Evolutionary conservation across 139 green algal genomes (phyloP), one percentile per base, ranked within the genome.

Genomic region (Chlorella sp.): DNA sequence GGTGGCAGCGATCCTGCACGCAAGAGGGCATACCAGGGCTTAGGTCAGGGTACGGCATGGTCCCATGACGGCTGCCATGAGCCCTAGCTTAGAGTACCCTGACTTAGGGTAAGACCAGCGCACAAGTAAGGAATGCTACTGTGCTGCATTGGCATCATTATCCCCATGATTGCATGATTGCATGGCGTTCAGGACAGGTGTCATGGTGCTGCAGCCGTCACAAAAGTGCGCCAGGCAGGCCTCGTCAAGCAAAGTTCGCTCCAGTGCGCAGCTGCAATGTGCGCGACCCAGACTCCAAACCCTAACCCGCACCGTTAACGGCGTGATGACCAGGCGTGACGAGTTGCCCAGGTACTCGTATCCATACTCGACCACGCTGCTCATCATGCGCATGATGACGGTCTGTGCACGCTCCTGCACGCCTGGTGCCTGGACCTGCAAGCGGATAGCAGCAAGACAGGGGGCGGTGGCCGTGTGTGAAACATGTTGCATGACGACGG

Each of bases 321-420:
- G 84, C 23, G 84, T 89, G 77, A 89, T 86, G 71, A 89, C 84
- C 1, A 89, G 77, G 22, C 84, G 63, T 34, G 50, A 75, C 33
- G 67, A 79, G 74, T 88, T 88, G 31, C 83, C 83, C 24, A 89
- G 74, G 77, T 88, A 88, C 73, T 89, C 83, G 61, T 85, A 86
- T 1, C 83, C 81, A 69, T 87, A 89, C 75, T 89, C 84, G 31
- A 89, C 31, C n/a, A 69, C 36, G 20, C 83, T 85, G 35, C 73
- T 80, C 80, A 90, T 87, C 80, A 88, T 88, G 74, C 72, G 76
- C 75, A 83, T 70, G 1, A 50, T 68, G 1, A 73, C 67, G 0
- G 81, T 83, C 33, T 70, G 66, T 4, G 71, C 75, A 26, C 77
- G 70, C 5, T 85, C 71, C 5, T 70, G 76, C 70, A 74, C 68